Conservation (phyloP, 768 basidiomycete species). For the Lentinula aciculospora region DNA sequence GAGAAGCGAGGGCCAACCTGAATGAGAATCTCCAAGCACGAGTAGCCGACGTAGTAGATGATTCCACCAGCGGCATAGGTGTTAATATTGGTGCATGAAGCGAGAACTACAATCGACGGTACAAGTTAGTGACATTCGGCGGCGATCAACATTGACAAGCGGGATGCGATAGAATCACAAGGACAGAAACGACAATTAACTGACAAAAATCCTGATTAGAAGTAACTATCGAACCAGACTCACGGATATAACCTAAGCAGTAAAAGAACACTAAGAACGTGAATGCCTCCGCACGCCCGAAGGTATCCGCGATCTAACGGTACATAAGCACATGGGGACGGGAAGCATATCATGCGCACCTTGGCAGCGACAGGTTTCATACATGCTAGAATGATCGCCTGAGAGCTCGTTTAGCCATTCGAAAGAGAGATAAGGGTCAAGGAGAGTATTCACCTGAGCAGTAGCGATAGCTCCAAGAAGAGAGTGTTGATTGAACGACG, state of each 20-base stretch:
- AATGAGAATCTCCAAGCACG: constrained; percentile 29
- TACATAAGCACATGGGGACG: constrained; percentile 27
- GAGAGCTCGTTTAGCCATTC: background rate
- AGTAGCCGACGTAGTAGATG: constrained; percentile 37
- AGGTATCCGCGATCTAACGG: background rate
- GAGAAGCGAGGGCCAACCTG: constrained; percentile 16
- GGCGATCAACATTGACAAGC: background rate
- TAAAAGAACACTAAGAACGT: constrained; percentile 34
- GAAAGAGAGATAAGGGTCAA: constrained; percentile 6
- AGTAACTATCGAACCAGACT: background rate
- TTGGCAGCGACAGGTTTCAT: constrained; percentile 49
- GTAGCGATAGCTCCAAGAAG: constrained; percentile 15
- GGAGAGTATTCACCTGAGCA: constrained; percentile 15
- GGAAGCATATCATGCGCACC: constrained; percentile 41
- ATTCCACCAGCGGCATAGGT: constrained; percentile 31
- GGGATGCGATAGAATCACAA: background rate
- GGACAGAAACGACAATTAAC: background rate
- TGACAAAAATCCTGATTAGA: background rate
- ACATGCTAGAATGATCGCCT: constrained; percentile 7
- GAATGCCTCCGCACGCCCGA: constrained; percentile 5
- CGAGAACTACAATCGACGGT: constrained; percentile 22
- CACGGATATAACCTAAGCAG: constrained; percentile 23
- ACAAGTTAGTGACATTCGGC: background rate
- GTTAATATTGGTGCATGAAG: constrained; percentile 22
- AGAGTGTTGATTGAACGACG: constrained; percentile 14